Percentiles rank a stretch among this genome's conserved stretches.
These are phyloP conservation scores for Suillus ampliporus DNA, from an alignment of 768 basidiomycete species.

Conservation along the genomic window DNA sequence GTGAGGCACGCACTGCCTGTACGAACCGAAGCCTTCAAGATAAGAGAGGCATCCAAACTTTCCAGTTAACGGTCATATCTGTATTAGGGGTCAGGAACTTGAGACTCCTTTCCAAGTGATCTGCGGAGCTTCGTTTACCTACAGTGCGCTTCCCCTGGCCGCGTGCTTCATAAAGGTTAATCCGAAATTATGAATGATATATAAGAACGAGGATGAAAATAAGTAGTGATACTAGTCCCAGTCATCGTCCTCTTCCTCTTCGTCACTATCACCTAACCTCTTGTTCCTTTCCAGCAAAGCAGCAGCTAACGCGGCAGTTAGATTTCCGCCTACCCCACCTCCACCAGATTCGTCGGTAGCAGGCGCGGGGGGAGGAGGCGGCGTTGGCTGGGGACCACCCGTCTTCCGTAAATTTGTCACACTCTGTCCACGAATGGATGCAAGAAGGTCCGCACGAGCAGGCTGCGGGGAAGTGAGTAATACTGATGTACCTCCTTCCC, in stretches of 20 bases:
- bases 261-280: constrained; percentile 86
- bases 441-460: constrained; percentile 70
- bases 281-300: constrained; percentile 85
- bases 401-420: constrained; percentile 72
- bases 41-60: too few relatives aligned
- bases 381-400: constrained; percentile 32
- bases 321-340: constrained; percentile 63
- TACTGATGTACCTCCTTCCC: constrained; percentile 26
- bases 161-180: constrained; percentile 8
- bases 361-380: constrained; percentile 41
- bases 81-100: background rate
- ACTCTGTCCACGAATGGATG: constrained; percentile 84
- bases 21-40: background rate
- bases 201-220: constrained; percentile 8
- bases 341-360: constrained; percentile 37
- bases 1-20: background rate
- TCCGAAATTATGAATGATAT: constrained; percentile 19
- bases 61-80: background rate
- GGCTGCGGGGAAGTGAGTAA: constrained; percentile 57
- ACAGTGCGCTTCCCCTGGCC: background rate
- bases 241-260: constrained; percentile 77
- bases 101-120: background rate
- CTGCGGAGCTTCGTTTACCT: constrained; percentile 3
- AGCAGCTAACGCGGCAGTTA: constrained; percentile 84
- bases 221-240: constrained; percentile 46